Conservation (phyloP, 139 green algal genomes). For the Chlorella sp. region DNA sequence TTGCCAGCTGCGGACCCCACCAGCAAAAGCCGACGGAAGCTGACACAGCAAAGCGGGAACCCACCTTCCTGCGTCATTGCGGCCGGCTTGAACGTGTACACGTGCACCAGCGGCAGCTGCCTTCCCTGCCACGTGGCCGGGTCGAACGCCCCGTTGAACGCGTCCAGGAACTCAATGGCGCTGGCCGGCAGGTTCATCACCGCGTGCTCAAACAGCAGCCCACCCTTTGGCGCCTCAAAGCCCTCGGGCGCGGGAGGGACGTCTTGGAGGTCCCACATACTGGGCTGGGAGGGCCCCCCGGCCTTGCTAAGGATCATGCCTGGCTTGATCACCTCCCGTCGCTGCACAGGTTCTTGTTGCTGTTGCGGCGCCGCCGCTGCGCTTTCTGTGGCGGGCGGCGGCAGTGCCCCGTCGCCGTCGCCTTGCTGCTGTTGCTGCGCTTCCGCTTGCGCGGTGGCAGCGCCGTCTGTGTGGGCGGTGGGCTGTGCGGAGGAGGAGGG, state of each 20-base stretch:
- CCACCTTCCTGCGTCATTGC: constrained; percentile 63
- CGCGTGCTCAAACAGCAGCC: constrained; percentile 25
- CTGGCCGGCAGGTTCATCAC: constrained; percentile 94
- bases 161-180: constrained; percentile 86
- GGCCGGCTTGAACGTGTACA: constrained; percentile 82
- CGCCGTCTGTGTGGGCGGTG: background rate
- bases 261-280: too few species aligned
- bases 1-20: too few species aligned
- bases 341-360: too few species aligned
- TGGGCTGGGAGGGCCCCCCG: background rate
- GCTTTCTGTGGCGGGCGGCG: background rate
- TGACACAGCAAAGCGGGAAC: too few species aligned
- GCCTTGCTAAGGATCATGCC: background rate
- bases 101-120: constrained; percentile 80
- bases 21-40: too few species aligned
- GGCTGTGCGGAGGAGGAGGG: constrained; percentile 3
- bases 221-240: constrained; percentile 6
- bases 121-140: constrained; percentile 45
- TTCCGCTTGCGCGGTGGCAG: background rate
- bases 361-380: constrained; percentile 1
- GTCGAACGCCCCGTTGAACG: constrained; percentile 66
- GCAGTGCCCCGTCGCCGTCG: background rate
- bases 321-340: constrained; percentile 2
- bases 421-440: constrained; percentile 4
- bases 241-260: constrained; percentile 10